Evolutionary conservation across 441 rosid genomes (phyloP), one percentile per base, ranked within the genome.

Genomic region (Syzygium syzygioides): DNA sequence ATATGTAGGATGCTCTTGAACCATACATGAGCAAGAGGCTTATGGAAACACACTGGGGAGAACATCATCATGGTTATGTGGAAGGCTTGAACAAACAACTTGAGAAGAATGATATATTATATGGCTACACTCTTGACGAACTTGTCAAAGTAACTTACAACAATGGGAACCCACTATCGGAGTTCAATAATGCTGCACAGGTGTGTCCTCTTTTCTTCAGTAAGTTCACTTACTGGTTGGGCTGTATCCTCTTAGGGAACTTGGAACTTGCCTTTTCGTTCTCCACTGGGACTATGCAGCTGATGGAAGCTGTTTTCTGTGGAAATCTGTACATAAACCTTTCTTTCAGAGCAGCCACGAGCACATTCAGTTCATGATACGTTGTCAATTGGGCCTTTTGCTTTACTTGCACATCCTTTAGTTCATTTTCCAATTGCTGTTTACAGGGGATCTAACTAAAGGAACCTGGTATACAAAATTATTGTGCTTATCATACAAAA

Each of bases 131-230:
- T 52, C 89, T 94, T 94, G 98, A 96, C 87, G 98, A 96, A 92
- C 99, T 97, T 83, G 92, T 97, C 90, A 96, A 94, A 90, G 94
- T 89, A 11, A 94, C 98, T 14, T 97, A 96, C 90, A 96, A 96
- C 92, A 95, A 93, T 85, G 99, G 99, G 45, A 96, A 92, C 90
- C 99, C 99, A 79, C 90, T 94, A 37, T 95, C 94, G 0, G 97
- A 93, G 87, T 96, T 95, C 94, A 96, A 96, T 92, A 94, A 94
- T 90, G 98, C 98, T 87, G 96, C 98, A 4, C 97, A 96, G 98
- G 99, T 94, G 90, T 68, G 83, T 57, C 28, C 52, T 71, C 83
- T 37, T 41, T 12, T 71, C 50, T 71, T 37, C 83, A 37, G 52
- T 52, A 71, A 71, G 52, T 71, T 71, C 50, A 37, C 83, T 37